These are phyloP conservation scores for Tolypocladium ovalisporum DNA, from an alignment of 2,329 filamentous ascomycete genomes.

Conservation along the genomic window DNA sequence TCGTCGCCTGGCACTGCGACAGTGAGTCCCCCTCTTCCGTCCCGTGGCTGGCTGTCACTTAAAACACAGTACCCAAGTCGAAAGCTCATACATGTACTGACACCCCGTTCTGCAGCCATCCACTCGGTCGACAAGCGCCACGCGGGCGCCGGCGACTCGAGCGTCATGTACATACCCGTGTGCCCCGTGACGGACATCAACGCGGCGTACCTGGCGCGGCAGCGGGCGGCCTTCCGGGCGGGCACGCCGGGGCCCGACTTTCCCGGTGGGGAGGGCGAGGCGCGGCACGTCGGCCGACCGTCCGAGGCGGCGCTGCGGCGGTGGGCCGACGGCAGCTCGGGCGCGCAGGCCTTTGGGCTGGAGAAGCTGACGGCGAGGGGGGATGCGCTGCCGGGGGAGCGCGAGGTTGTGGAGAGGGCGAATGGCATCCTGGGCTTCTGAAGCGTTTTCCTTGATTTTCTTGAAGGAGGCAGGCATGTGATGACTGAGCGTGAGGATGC, in stretches of 20 bases:
- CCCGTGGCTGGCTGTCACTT: background rate
- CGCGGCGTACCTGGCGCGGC: conserved; percentile 56
- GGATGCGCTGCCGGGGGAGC: conserved; percentile 21
- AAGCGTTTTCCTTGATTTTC: background rate
- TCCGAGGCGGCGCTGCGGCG: conserved; percentile 24
- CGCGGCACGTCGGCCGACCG: conserved; percentile 36
- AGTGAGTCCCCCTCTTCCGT: conserved; percentile 20
- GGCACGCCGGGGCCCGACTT: conserved; percentile 63
- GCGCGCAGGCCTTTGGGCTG: conserved; percentile 32
- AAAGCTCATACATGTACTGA: background rate
- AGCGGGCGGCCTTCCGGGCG: conserved; percentile 58
- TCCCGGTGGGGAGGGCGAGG: conserved; percentile 60
- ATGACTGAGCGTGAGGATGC: background rate
- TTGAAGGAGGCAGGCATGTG: background rate
- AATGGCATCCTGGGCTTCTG: conserved; percentile 34
- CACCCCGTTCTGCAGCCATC: conserved; percentile 34
- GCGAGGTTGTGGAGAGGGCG: conserved; percentile 24
- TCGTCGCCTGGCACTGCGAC: conserved; percentile 78
- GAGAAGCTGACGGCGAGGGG: conserved; percentile 20
- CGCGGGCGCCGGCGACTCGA: conserved; percentile 59
- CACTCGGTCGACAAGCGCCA: conserved; percentile 80
- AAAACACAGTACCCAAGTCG: background rate
- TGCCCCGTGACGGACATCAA: conserved; percentile 72
- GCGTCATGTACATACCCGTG: conserved; percentile 80
- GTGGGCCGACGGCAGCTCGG: conserved; percentile 20